phyloP scores from a whole-genome alignment of 352 stramenopile genomes.

The Phytophthora pisi region DNA sequence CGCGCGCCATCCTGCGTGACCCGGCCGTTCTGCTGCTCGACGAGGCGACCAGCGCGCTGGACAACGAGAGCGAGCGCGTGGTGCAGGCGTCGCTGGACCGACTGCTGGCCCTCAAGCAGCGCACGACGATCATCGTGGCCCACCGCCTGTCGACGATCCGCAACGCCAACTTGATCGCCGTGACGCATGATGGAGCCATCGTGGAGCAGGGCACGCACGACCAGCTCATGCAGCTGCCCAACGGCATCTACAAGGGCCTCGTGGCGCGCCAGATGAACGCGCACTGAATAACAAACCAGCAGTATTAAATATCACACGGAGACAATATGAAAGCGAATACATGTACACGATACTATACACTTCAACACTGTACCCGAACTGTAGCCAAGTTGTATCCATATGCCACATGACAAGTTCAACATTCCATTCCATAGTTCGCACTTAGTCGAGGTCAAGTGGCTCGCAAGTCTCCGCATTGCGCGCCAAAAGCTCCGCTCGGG shows the following conservation, averaged over 20 bases:
- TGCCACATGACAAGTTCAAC: slow-evolving; percentile 12
- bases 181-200: slow-evolving; percentile 41
- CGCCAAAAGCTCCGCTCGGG: slow-evolving; percentile 13
- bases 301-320: background rate
- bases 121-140: slow-evolving; percentile 44
- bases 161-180: slow-evolving; percentile 42
- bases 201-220: slow-evolving; percentile 70
- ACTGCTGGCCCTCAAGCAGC: slow-evolving; percentile 39
- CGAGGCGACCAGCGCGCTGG: slow-evolving; percentile 41
- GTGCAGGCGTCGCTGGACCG: slow-evolving; percentile 43
- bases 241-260: slow-evolving; percentile 59
- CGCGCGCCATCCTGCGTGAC: slow-evolving; percentile 38
- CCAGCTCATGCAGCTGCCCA: slow-evolving; percentile 50
- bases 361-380: background rate
- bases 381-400: slow-evolving; percentile 19
- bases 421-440: slow-evolving; percentile 6
- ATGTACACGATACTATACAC: background rate
- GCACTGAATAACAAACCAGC: slow-evolving; percentile 13
- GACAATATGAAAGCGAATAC: slow-evolving; percentile 11
- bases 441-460: background rate
- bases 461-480: slow-evolving; percentile 22
- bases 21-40: slow-evolving; percentile 40
- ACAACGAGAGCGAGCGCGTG: slow-evolving; percentile 45
- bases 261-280: slow-evolving; percentile 41
- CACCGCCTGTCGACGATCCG: slow-evolving; percentile 43